phyloP scores from a whole-genome alignment of 805 yeast genomes.

The Candida vartiovaarae region DNA sequence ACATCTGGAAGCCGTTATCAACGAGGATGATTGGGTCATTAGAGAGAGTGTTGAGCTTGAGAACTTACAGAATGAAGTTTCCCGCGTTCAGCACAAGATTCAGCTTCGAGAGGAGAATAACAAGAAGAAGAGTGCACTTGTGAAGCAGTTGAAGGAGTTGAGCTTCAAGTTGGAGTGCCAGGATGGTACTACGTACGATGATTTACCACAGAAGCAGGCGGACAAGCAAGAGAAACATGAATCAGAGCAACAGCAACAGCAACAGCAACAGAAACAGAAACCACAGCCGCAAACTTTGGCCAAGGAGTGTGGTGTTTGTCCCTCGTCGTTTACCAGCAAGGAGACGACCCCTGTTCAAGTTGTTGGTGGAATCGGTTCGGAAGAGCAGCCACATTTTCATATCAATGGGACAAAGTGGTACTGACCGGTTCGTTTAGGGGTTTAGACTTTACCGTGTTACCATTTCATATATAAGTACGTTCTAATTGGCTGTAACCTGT shows the following conservation, averaged over 20 bases:
- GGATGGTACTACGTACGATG: not conserved
- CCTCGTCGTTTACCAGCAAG: not conserved
- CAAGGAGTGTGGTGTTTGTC: not conserved
- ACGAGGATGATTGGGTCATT: constrained; percentile 28
- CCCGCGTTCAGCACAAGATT: constrained; percentile 25
- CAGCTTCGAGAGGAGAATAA: constrained; percentile 29
- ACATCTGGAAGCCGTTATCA: not conserved
- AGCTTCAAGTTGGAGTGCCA: constrained; percentile 5
- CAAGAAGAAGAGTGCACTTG: constrained; percentile 26
- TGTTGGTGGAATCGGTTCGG: not conserved
- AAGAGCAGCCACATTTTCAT: constrained; percentile 5
- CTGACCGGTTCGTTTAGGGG: not conserved
- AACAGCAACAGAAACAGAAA: not conserved
- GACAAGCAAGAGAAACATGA: not conserved
- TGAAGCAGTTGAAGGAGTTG: constrained; percentile 15
- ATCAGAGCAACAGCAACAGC: not conserved
- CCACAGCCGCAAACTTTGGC: not conserved
- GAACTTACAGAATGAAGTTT: constrained; percentile 27
- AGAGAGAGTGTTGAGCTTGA: constrained; percentile 29
- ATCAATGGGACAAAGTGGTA: constrained; percentile 28
- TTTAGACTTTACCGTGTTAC: too few relatives aligned
- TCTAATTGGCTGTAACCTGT: too few relatives aligned
- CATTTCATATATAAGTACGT: too few relatives aligned
- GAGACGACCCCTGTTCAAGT: too few relatives aligned
- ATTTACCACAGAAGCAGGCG: not conserved